phyloP scores from a whole-genome alignment of 2,329 filamentous ascomycete genomes.

The Magnaporthiopsis incrustans region DNA sequence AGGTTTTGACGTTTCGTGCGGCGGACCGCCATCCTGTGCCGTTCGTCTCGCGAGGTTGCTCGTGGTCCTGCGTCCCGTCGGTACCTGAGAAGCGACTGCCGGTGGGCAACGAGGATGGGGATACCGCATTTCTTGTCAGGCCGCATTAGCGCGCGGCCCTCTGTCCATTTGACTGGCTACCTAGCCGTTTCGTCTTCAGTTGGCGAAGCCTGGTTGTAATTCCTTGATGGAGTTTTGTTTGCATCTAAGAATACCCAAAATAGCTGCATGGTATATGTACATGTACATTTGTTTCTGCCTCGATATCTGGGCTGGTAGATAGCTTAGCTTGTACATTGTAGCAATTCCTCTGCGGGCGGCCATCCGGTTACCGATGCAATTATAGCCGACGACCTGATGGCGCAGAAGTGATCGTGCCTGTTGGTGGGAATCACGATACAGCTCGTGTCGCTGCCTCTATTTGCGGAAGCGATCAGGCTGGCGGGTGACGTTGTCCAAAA shows the following conservation, averaged over 20 bases:
- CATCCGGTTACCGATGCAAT: no score
- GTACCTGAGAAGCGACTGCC: conserved; percentile 1
- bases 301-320: no score
- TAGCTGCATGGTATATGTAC: background rate
- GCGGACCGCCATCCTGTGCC: conserved; percentile 27
- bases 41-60: conserved; percentile 40
- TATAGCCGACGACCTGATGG: no score
- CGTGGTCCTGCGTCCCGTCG: conserved; percentile 37
- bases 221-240: background rate
- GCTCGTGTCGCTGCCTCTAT: no score
- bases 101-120: background rate
- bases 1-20: conserved; percentile 20
- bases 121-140: background rate
- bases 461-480: no score
- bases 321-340: no score
- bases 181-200: background rate
- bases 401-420: no score
- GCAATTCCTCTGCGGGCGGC: no score
- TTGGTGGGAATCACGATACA: no score
- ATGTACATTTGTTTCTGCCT: background rate
- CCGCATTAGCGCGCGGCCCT: background rate
- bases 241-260: background rate
- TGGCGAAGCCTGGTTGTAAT: background rate
- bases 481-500: no score
- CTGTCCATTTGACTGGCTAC: no score